Base-by-base conservation (phyloP, 495 filamentous ascomycete species). In the Neurospora cerealis region DNA sequence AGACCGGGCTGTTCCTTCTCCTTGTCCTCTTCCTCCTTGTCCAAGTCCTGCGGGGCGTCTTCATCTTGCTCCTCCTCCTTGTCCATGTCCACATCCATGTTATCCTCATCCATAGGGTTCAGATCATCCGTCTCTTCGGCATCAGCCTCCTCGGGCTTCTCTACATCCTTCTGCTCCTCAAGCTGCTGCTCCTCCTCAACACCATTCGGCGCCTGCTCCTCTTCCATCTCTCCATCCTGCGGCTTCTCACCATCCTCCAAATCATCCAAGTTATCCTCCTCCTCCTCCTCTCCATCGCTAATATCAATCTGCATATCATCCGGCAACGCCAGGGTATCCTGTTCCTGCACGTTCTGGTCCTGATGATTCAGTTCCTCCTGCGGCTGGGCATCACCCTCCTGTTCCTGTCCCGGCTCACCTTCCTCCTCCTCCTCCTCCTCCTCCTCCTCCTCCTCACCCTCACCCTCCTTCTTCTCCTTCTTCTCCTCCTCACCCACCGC, bases 291-390 rank as follows among this genome's bases (percentile, higher is more conserved):
- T 36, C 87, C 81, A 73, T 91, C 88, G 32, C 85, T 80, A 10
- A 86, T 81, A 74, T 91, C 90, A 73, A 91, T 86, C 71, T 95
- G 90, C 82, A 94, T 88, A 74, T 93, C 91, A 69, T 94, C 93
- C 70, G 93, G 89, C 48, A 91, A 76, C 34, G 86, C 88, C 60
- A 91, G 76, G 6, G 85, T 85, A 54, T 89, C 87, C 24, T 86
- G 84, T 48, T 89, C 89, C 66, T 91, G 86, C 38, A 91, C 91
- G 72, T 91, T 89, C 73, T 89, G 87, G 69, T 91, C 91, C 71
- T 88, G 87, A 28, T 87, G 88, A 54, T 90, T 90, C 37, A 85
- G 82, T 69, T 89, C 89, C 70, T 88, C 86, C 66, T 92, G 88
- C 71, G 90, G 84, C 32, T 93, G 90, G 70, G 91, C 87, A 75